Conservation (phyloP, 2,329 filamentous ascomycete species). For the Mariannaea sp. region DNA sequence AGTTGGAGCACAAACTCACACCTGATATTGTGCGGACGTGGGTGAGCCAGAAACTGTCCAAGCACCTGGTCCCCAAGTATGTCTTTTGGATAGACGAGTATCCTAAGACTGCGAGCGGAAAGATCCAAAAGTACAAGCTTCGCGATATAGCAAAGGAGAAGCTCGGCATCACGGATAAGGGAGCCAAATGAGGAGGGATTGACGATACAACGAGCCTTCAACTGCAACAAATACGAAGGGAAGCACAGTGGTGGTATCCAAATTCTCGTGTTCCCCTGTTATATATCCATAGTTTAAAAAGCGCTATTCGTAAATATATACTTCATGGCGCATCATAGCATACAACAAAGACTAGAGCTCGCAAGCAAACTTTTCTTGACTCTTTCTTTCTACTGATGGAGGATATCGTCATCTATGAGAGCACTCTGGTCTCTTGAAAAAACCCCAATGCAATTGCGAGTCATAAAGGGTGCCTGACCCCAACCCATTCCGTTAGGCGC, state of each 20-base stretch:
- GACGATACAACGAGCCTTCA: too few species aligned
- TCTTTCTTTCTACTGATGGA: slow-evolving; percentile 24
- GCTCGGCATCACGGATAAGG: slow-evolving; percentile 23
- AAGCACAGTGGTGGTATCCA: too few species aligned
- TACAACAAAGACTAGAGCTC: not conserved
- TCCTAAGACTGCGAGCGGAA: slow-evolving; percentile 94
- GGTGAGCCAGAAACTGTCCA: slow-evolving; percentile 71
- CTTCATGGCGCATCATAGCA: not conserved
- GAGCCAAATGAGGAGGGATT: slow-evolving; percentile 5
- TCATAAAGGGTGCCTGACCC: slow-evolving; percentile 17
- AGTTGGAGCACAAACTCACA: slow-evolving; percentile 47
- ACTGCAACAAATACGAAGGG: too few species aligned
- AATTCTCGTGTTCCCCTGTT: too few species aligned
- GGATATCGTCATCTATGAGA: slow-evolving; percentile 33
- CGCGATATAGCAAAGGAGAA: slow-evolving; percentile 63
- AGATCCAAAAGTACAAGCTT: slow-evolving; percentile 94
- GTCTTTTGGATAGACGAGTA: slow-evolving; percentile 88
- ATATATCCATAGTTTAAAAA: slow-evolving; percentile 2
- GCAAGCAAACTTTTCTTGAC: slow-evolving; percentile 31
- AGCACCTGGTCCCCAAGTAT: slow-evolving; percentile 83
- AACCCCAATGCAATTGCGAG: slow-evolving; percentile 10
- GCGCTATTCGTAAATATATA: not conserved
- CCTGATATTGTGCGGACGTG: slow-evolving; percentile 68
- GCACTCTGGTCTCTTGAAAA: slow-evolving; percentile 16
- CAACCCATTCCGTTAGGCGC: slow-evolving; percentile 9